Conservation (phyloP, 2,329 filamentous ascomycete genomes). For the Penicillium sp. region DNA sequence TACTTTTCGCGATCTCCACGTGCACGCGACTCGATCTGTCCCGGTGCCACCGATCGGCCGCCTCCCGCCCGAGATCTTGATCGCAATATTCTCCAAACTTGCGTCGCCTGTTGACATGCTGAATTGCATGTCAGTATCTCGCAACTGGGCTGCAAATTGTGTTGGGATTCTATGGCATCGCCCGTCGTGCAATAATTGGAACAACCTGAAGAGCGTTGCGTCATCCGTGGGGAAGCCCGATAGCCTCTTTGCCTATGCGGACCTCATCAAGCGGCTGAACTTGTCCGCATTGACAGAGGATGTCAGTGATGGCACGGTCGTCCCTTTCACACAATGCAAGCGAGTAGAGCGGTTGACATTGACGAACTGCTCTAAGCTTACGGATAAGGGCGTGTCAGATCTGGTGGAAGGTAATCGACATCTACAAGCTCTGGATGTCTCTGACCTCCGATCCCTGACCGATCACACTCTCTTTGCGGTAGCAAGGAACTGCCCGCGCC, state of each 20-base stretch:
- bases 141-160: constrained; percentile 87
- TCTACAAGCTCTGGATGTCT: constrained; percentile 87
- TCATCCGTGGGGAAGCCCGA: constrained; percentile 70
- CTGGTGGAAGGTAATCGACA: constrained; percentile 79
- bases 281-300: constrained; percentile 74
- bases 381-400: constrained; percentile 78
- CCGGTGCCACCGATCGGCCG: constrained; percentile 69
- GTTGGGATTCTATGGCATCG: constrained; percentile 95
- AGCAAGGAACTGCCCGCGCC: constrained; percentile 76
- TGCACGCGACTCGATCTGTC: constrained; percentile 53
- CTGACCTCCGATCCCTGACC: constrained; percentile 76
- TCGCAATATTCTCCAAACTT: constrained; percentile 86
- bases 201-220: constrained; percentile 78
- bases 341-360: constrained; percentile 89
- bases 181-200: constrained; percentile 85
- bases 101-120: constrained; percentile 75
- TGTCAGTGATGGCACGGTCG: constrained; percentile 87
- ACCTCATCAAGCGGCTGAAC: constrained; percentile 90
- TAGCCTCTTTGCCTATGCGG: constrained; percentile 86
- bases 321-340: constrained; percentile 81
- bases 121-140: constrained; percentile 91
- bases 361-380: constrained; percentile 83
- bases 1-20: constrained; percentile 74
- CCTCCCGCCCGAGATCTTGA: constrained; percentile 91
- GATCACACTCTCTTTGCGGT: constrained; percentile 78